Conservation (phyloP, 2,329 filamentous ascomycete genomes). For the Leptodontidium sp. region DNA sequence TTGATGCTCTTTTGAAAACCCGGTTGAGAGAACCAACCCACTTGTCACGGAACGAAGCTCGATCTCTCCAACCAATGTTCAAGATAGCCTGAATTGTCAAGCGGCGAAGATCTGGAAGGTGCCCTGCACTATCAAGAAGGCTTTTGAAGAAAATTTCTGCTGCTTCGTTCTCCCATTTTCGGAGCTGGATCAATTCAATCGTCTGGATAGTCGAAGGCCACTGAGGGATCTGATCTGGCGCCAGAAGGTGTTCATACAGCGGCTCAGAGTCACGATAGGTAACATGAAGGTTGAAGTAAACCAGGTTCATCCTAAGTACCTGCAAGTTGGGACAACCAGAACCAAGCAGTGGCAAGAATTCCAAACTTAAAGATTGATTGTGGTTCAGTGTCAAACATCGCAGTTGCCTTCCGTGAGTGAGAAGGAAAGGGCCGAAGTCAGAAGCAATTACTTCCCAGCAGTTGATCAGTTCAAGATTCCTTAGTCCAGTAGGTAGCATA, state of each 20-base stretch:
- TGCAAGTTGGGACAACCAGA: slow-evolving; percentile 74
- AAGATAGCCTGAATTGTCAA: slow-evolving; percentile 79
- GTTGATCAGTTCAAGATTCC: slow-evolving; percentile 77
- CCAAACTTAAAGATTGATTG: slow-evolving; percentile 80
- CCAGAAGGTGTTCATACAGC: slow-evolving; percentile 74
- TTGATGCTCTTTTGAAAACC: slow-evolving; percentile 65
- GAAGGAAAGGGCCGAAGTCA: slow-evolving; percentile 70
- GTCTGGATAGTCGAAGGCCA: slow-evolving; percentile 79
- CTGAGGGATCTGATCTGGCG: slow-evolving; percentile 69
- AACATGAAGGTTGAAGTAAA: slow-evolving; percentile 76
- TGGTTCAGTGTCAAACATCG: slow-evolving; percentile 75
- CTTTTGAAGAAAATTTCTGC: slow-evolving; percentile 83
- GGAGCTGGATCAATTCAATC: slow-evolving; percentile 79
- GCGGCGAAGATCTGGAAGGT: slow-evolving; percentile 71
- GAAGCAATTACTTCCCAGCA: slow-evolving; percentile 78
- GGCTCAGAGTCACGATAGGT: slow-evolving; percentile 77
- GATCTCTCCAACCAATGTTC: slow-evolving; percentile 81
- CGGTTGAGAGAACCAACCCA: slow-evolving; percentile 77
- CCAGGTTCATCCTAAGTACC: slow-evolving; percentile 78
- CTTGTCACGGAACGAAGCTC: slow-evolving; percentile 78
- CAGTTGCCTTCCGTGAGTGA: slow-evolving; percentile 72
- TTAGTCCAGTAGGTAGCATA: slow-evolving; percentile 70
- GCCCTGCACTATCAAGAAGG: slow-evolving; percentile 73
- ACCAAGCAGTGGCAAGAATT: slow-evolving; percentile 74
- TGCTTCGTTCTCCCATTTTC: slow-evolving; percentile 74